Evolutionary conservation across 164 flowering plant genomes (phyloP).

Genomic region (Kingdonia uniflora): DNA sequence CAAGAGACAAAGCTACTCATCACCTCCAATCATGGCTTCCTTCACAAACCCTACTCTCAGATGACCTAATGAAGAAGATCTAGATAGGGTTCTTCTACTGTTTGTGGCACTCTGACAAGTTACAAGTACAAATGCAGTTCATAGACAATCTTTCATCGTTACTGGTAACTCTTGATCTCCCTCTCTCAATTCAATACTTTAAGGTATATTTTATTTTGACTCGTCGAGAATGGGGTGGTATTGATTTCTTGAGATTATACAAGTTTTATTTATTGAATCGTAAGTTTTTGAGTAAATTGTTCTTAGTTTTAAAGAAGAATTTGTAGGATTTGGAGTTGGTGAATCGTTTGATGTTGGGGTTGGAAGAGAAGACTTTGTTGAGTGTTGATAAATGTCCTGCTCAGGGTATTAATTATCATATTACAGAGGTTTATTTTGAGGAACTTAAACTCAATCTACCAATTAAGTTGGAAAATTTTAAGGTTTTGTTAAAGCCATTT

Average conservation of each 20-base stretch:
- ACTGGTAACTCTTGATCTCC: conserved; percentile 21
- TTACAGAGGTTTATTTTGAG: conserved; percentile 53
- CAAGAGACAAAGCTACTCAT: conserved; percentile 39
- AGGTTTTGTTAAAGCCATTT: conserved; percentile 39
- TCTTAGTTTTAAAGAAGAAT: conserved; percentile 33
- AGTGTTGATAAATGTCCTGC: conserved; percentile 42
- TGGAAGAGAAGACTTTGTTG: conserved; percentile 37
- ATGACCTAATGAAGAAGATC: conserved; percentile 53
- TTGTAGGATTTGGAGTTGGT: conserved; percentile 49
- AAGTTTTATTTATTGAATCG: conserved; percentile 76
- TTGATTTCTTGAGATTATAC: conserved; percentile 67
- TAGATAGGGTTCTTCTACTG: conserved; percentile 94
- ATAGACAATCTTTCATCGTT: conserved; percentile 44
- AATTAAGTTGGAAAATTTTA: conserved; percentile 19
- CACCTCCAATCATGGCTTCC: conserved; percentile 48
- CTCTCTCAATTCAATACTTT: conserved; percentile 44
- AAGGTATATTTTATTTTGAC: conserved; percentile 50
- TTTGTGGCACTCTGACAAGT: conserved; percentile 31
- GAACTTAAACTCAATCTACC: conserved; percentile 62
- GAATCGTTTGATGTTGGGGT: conserved; percentile 21
- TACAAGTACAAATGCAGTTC: conserved; percentile 38
- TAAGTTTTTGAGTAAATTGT: conserved; percentile 34
- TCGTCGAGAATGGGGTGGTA: conserved; percentile 91
- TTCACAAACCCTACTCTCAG: conserved; percentile 29
- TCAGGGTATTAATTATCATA: conserved; percentile 68